A percentile compares a stretch with the other conserved stretches of the same genome.
These are phyloP conservation scores for Fusarium palustre DNA, from an alignment of 2,329 filamentous ascomycete species.

Conservation along the genomic window DNA sequence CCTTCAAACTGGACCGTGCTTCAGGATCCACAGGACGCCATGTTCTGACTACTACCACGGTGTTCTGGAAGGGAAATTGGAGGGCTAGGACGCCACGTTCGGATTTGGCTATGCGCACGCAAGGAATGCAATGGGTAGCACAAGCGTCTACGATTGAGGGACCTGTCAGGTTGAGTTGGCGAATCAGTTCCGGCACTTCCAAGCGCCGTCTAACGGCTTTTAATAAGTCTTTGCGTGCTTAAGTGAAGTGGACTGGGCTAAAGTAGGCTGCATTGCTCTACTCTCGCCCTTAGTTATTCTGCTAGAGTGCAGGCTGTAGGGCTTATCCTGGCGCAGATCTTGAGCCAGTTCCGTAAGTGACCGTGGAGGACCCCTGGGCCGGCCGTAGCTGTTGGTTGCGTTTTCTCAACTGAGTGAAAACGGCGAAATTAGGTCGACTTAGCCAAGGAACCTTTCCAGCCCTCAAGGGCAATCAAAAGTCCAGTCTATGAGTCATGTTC, in stretches of 20 bases:
- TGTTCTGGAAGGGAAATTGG: conserved; percentile 22
- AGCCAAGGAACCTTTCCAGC: not conserved
- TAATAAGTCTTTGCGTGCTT: conserved; percentile 27
- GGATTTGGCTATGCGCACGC: conserved; percentile 11
- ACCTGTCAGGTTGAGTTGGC: conserved; percentile 14
- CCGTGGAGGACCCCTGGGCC: conserved; percentile 8
- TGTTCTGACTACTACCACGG: not conserved
- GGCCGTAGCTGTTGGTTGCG: conserved; percentile 26
- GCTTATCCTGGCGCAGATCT: conserved; percentile 39
- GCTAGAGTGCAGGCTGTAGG: conserved; percentile 17
- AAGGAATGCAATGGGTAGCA: not conserved
- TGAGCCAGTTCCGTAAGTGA: conserved; percentile 34
- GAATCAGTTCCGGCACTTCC: conserved; percentile 31
- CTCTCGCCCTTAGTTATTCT: not conserved
- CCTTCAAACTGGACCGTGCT: not conserved
- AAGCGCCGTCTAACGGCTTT: conserved; percentile 28
- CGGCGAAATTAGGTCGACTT: conserved; percentile 3
- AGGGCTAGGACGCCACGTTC: conserved; percentile 17
- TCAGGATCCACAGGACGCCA: not conserved
- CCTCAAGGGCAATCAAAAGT: conserved; percentile 17
- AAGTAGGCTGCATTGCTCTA: conserved; percentile 6
- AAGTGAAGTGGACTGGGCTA: conserved; percentile 13
- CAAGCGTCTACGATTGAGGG: not conserved
- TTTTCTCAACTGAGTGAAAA: conserved; percentile 7
- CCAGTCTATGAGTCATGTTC: not conserved